Base-by-base conservation (phyloP, 2,329 filamentous ascomycete genomes). In the Talaromyces sp. region DNA sequence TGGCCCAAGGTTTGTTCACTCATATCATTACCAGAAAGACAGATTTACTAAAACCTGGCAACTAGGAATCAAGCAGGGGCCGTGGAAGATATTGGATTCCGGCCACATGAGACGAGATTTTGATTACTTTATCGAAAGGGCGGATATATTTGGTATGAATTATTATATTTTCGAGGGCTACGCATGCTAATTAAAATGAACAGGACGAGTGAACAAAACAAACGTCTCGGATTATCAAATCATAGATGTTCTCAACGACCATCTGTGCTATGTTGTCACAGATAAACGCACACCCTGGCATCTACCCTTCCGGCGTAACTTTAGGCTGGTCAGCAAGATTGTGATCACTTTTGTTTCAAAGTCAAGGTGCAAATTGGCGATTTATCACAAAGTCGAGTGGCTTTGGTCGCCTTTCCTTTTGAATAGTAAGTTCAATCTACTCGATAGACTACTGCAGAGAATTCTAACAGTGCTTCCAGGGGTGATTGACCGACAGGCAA, bases 281-380 rank as follows among this genome's bases (percentile, higher is more conserved):
- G 85, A 88, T 68, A 82, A 82, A 60, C 85, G 85, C 64, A 82
- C 81, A 0, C 85, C 86, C 0, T 96, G 92, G 91, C 92, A 96
- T 78, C 82, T 98, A 42, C 95, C 95, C 13, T 88, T 92, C 72
- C 86, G 88, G 58, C 82, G 86, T 55, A 84, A 86, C 57, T 96
- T 98, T 77, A 88, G 88, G 68, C 80, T 97, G 25, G 85, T 96
- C 61, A 93, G 87, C 66, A 97, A 96, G 76, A 87, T 96, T 65
- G 92, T 97, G 65, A 95, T 99, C 65, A 97, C 95, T 2, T 92
- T 98, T 71, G 84, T 93, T 63, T 88, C 92, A 58, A 98, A 98
- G 77, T 92, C 91, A 13, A 92, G 89, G 73, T 96, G 92, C 75
- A 97, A 95, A 77, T 84, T 99, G 60, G 89, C 92, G 28, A 85